Evolutionary conservation across 306 rosid species (phyloP), one percentile per base, ranked within the genome.

Genomic region (Begonia loranthoides): DNA sequence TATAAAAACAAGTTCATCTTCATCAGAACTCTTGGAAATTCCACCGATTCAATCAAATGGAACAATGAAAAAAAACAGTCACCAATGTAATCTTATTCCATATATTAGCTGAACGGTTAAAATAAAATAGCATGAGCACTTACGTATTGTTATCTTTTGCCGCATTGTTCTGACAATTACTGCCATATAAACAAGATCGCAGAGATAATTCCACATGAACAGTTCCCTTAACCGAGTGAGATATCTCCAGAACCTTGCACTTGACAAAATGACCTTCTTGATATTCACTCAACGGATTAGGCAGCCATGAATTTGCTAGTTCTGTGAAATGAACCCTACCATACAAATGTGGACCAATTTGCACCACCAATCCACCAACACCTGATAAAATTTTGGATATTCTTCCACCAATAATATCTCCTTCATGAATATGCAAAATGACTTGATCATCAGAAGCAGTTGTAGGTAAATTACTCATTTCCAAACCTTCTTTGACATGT

Each of bases 311-410:
- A 39, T 90, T 87, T 13, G 70, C 41, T 56, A 90, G 81, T 61
- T 90, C 99, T 46, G 80, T 67, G 66, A 70, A 82, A 66, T 85
- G 87, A 52, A 86, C 94, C 71, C 76, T 80, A 55, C 99, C 99
- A 73, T 74, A 78, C 45, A 65, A 33, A 49, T 67, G 66, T 47
- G 94, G 92, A 68, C 86, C 76, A 52, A 90, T 65, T 82, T 80
- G 94, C 59, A 90, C 92, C 0, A 64, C 74, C 77, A 90, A 58
- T 19, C 99, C 99, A 69, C 92, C 75, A 63, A 82, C 79, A 62
- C 95, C 94, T 12, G 84, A 80, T 74, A 78, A 75, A 49, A 72
- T 56, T 80, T 78, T 86, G 41, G 82, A 76, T 66, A 90, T 66
- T 61, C 80, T 80, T 51, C 94, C 99, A 59, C 86, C 95, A 45